These are phyloP conservation scores for Postia placenta DNA, from an alignment of 768 basidiomycete genomes.

Conservation along the genomic window DNA sequence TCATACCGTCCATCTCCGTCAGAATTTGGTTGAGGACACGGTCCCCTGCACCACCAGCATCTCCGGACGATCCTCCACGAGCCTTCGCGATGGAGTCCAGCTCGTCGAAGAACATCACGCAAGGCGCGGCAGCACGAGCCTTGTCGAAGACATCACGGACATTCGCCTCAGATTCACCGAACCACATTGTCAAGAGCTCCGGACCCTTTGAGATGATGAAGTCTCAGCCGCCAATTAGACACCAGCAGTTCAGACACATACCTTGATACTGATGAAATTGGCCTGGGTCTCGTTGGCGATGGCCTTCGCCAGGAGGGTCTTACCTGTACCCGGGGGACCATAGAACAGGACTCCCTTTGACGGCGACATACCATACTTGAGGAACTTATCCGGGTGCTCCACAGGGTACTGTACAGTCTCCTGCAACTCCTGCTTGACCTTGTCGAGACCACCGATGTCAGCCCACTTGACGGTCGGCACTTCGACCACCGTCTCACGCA, in stretches of 20 bases:
- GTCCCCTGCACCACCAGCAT: conserved; percentile 95
- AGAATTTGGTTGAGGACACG: conserved; percentile 97
- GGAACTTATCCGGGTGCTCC: conserved; percentile 99
- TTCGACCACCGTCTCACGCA: conserved; percentile 98
- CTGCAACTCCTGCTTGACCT: conserved; percentile 98
- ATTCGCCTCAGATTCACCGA: conserved; percentile 99
- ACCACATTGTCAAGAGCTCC: conserved; percentile 99
- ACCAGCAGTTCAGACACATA: conserved; percentile 20
- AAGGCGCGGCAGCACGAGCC: conserved; percentile 97
- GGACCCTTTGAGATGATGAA: conserved; percentile 56
- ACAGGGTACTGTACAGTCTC: conserved; percentile 99
- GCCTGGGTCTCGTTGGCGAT: conserved; percentile 99
- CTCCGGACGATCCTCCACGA: conserved; percentile 80
- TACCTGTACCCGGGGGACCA: conserved; percentile 99
- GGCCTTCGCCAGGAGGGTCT: conserved; percentile 96
- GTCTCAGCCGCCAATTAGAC: not conserved
- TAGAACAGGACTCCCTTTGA: conserved; percentile 99
- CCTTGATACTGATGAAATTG: conserved; percentile 99
- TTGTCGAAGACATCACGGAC: conserved; percentile 99
- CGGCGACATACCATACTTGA: conserved; percentile 99
- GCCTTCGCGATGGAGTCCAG: conserved; percentile 98
- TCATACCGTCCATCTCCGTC: conserved; percentile 99
- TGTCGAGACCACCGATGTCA: conserved; percentile 98
- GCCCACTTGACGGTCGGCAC: conserved; percentile 98
- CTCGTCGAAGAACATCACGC: conserved; percentile 99